These are phyloP conservation scores for Macrotyloma uniflorum DNA, from an alignment of 306 rosid species.

Conservation along the genomic window DNA sequence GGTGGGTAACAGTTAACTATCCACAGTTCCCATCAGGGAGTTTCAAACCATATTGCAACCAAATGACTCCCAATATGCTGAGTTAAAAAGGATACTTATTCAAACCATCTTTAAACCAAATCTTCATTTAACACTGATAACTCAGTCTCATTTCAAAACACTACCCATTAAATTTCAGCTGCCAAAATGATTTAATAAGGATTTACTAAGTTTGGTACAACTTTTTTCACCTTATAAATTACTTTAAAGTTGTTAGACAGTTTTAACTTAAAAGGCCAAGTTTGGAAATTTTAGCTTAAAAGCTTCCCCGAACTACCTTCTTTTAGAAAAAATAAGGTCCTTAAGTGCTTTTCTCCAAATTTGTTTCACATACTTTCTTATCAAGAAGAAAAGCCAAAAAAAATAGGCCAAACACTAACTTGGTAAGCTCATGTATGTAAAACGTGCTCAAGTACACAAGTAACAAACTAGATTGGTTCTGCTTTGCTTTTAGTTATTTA, in stretches of 20 bases:
- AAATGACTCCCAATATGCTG: neutral
- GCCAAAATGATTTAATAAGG: neutral
- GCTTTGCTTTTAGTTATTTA: neutral
- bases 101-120: neutral
- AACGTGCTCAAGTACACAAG: neutral
- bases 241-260: neutral
- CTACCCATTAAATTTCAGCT: neutral
- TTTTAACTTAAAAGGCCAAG: neutral
- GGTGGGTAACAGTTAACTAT: neutral
- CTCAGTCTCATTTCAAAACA: neutral
- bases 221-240: neutral
- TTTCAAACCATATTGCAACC: neutral
- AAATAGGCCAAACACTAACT: neutral
- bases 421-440: neutral
- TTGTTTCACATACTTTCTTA: neutral
- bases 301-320: neutral
- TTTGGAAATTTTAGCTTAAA: neutral
- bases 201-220: neutral
- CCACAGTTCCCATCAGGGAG: neutral
- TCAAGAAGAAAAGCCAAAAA: neutral
- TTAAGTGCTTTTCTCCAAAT: neutral
- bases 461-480: neutral
- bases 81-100: neutral
- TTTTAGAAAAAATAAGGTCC: neutral
- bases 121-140: neutral